phyloP scores from a whole-genome alignment of 345 rosid species.

The Corymbia maculata region DNA sequence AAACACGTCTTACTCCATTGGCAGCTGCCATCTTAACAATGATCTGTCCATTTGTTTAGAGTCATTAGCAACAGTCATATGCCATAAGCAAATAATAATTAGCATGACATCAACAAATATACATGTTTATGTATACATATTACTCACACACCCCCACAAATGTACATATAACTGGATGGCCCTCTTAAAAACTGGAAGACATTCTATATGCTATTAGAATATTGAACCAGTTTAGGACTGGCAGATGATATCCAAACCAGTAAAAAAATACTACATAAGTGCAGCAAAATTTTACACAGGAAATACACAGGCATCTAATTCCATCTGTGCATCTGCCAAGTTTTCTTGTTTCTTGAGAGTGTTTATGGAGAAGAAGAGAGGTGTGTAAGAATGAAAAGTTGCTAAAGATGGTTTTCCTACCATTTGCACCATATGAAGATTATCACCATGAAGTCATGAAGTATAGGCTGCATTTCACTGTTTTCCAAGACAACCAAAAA shows the following conservation, averaged over 20 bases:
- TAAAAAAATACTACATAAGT: not conserved
- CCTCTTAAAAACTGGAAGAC: not conserved
- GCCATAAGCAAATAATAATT: not conserved
- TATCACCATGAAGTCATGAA: not conserved
- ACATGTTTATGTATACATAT: not conserved
- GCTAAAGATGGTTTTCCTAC: not conserved
- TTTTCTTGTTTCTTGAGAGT: not conserved
- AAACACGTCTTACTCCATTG: slow-evolving; percentile 83
- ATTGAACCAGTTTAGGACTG: not conserved
- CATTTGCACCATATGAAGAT: not conserved
- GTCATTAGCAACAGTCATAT: not conserved
- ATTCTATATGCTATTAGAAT: not conserved
- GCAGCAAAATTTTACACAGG: not conserved
- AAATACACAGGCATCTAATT: not conserved
- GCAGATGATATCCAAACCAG: not conserved
- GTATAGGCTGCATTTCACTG: not conserved
- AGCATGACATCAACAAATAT: not conserved
- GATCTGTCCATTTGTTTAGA: slow-evolving; percentile 24
- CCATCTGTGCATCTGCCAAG: not conserved
- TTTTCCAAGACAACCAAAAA: not conserved
- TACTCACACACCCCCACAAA: not conserved
- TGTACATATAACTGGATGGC: not conserved
- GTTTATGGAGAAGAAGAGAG: not conserved
- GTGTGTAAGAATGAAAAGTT: not conserved
- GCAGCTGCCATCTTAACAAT: slow-evolving; percentile 92